Evolutionary conservation across 345 rosid genomes (phyloP).

Genomic region (Eucalyptus lansdowneana): DNA sequence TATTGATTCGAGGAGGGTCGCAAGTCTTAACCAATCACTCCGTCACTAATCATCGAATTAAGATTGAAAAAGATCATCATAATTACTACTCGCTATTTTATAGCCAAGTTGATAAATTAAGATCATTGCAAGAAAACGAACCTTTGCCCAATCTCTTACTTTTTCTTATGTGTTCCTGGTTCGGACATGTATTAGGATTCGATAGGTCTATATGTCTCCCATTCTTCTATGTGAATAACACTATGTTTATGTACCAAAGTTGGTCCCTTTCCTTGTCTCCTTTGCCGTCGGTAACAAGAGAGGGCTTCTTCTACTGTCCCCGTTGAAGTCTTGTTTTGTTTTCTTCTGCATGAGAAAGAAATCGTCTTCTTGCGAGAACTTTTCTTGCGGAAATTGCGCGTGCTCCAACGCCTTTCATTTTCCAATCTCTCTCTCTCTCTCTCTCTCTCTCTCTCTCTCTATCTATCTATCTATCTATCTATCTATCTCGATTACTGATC

Average conservation of each 20-base stretch:
- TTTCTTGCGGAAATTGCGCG: not conserved
- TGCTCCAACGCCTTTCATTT: not conserved
- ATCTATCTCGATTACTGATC: no score
- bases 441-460: rapidly evolving
- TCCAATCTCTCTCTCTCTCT: not conserved
- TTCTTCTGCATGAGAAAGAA: not conserved
- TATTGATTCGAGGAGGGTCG: not conserved
- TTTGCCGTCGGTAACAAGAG: no score
- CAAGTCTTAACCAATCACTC: not conserved
- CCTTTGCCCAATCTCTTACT: no score
- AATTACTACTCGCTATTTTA: not conserved
- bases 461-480: no score
- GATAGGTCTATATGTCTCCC: not conserved
- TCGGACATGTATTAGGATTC: no score
- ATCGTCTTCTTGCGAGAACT: not conserved
- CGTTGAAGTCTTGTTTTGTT: not conserved
- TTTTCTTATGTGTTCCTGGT: no score
- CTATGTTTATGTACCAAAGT: not conserved
- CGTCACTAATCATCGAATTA: not conserved
- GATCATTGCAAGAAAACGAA: not conserved
- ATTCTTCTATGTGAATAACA: not conserved
- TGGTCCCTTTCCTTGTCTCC: not conserved
- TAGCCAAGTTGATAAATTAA: not conserved
- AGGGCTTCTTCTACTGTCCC: not conserved
- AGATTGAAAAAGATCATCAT: not conserved